Evolutionary conservation across 1,139 yeast species (phyloP).

Genomic region (Candida smagusa): DNA sequence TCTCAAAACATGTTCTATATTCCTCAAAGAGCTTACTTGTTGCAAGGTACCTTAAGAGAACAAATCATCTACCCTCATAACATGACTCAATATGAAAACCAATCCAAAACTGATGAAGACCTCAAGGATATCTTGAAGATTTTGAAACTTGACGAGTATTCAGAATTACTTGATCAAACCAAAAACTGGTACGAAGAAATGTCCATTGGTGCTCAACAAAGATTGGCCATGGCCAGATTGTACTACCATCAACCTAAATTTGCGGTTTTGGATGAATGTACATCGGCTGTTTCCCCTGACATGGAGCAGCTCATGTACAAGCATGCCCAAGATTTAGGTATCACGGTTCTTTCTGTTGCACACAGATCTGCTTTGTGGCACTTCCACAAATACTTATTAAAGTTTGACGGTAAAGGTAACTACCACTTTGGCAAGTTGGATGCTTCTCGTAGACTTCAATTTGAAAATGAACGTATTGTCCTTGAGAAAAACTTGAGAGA

Average conservation of each 20-base stretch:
- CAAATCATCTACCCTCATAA: slow-evolving; percentile 88
- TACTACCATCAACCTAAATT: slow-evolving; percentile 89
- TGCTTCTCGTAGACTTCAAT: slow-evolving; percentile 62
- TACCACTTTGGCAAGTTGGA: slow-evolving; percentile 67
- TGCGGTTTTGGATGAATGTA: slow-evolving; percentile 94
- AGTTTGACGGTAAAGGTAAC: slow-evolving; percentile 82
- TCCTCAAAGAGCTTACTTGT: slow-evolving; percentile 89
- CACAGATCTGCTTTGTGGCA: slow-evolving; percentile 93
- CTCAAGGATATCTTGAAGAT: slow-evolving; percentile 59
- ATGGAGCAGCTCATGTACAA: slow-evolving; percentile 89
- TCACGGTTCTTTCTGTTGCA: slow-evolving; percentile 85
- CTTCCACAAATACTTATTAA: slow-evolving; percentile 78
- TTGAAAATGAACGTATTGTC: slow-evolving; percentile 68
- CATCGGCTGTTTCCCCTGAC: slow-evolving; percentile 88
- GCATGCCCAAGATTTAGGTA: slow-evolving; percentile 77
- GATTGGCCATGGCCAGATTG: slow-evolving; percentile 90
- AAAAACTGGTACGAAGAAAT: slow-evolving; percentile 89
- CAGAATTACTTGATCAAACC: slow-evolving; percentile 53
- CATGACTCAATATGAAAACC: slow-evolving; percentile 51
- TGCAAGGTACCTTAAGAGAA: slow-evolving; percentile 71
- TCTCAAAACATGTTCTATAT: slow-evolving; percentile 75
- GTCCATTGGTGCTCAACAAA: slow-evolving; percentile 88
- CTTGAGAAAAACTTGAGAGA: slow-evolving; percentile 65
- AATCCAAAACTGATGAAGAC: slow-evolving; percentile 55
- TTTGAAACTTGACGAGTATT: slow-evolving; percentile 54